A percentile compares a stretch with the other conserved stretches of the same genome.
phyloP scores from a whole-genome alignment of 2,329 filamentous ascomycete species.

The Talaromyces albobiverticillius region DNA sequence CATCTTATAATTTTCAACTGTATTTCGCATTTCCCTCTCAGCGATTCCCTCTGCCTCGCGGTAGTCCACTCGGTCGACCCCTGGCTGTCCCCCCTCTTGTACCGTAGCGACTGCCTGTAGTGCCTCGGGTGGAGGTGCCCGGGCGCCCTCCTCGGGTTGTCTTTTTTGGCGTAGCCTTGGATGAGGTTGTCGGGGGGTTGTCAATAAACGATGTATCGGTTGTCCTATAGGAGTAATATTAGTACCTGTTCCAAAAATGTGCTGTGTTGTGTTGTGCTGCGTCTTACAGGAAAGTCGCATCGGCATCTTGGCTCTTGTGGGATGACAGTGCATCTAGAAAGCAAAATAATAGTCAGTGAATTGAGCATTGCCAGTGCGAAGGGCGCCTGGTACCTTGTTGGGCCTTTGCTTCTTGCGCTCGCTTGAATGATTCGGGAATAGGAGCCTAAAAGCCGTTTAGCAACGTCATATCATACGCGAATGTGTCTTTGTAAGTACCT shows the following conservation, averaged over 20 bases:
- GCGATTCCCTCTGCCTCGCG: constrained; percentile 37
- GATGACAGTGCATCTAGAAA: constrained; percentile 30
- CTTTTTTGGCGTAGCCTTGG: constrained; percentile 41
- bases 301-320: constrained; percentile 51
- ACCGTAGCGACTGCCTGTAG: constrained; percentile 32
- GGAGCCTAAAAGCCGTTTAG: constrained; percentile 60
- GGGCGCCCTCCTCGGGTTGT: constrained; percentile 22
- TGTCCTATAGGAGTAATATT: constrained; percentile 55
- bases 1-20: too few relatives aligned
- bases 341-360: constrained; percentile 15
- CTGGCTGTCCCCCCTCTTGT: constrained; percentile 33
- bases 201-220: constrained; percentile 91
- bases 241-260: not conserved
- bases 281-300: constrained; percentile 80
- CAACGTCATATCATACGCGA: not conserved
- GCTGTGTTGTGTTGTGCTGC: not conserved
- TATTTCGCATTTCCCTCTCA: too few relatives aligned
- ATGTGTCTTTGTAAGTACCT: constrained; percentile 66
- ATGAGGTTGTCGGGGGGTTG: constrained; percentile 62
- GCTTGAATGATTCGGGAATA: constrained; percentile 75
- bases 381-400: constrained; percentile 39
- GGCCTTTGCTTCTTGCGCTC: constrained; percentile 59
- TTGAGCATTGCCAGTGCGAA: not conserved
- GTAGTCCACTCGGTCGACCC: constrained; percentile 36
- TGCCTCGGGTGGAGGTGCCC: constrained; percentile 25